phyloP scores from a whole-genome alignment of 2,329 filamentous ascomycete genomes.

The Lecanicillium sp. region DNA sequence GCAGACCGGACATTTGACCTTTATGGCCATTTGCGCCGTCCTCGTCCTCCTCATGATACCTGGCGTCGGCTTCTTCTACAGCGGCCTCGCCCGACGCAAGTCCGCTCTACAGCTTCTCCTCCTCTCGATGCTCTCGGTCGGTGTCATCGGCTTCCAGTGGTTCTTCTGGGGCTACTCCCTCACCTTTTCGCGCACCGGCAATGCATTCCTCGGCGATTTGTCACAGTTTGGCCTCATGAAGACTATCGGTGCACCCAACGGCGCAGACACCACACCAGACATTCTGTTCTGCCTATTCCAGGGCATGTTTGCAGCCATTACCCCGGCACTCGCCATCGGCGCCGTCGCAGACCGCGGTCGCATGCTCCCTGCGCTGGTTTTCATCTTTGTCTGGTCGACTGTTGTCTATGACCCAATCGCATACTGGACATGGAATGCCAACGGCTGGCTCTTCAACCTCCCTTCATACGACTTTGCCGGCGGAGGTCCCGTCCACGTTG shows the following conservation, averaged over 20 bases:
- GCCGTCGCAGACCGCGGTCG: slow-evolving; percentile 55
- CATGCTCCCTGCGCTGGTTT: slow-evolving; percentile 52
- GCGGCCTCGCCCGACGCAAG: slow-evolving; percentile 80
- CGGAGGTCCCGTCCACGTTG: slow-evolving; percentile 68
- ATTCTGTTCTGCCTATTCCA: slow-evolving; percentile 80
- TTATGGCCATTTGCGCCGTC: slow-evolving; percentile 68
- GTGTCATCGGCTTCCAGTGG: slow-evolving; percentile 82
- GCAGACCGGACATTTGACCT: slow-evolving; percentile 73
- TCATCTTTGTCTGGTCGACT: slow-evolving; percentile 65
- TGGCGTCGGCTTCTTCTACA: slow-evolving; percentile 92
- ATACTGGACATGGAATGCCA: slow-evolving; percentile 71
- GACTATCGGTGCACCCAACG: slow-evolving; percentile 69
- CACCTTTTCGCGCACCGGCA: slow-evolving; percentile 73
- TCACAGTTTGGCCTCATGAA: slow-evolving; percentile 75
- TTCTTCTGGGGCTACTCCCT: slow-evolving; percentile 94
- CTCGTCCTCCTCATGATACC: slow-evolving; percentile 90
- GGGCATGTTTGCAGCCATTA: slow-evolving; percentile 85
- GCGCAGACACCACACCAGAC: slow-evolving; percentile 65
- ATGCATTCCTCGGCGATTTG: slow-evolving; percentile 70
- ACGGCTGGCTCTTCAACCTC: slow-evolving; percentile 63
- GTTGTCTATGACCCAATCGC: slow-evolving; percentile 67
- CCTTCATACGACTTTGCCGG: slow-evolving; percentile 69
- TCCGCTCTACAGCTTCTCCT: slow-evolving; percentile 82
- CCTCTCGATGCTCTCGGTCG: slow-evolving; percentile 74
- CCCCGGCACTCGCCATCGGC: slow-evolving; percentile 53